Evolutionary conservation across 2,329 filamentous ascomycete genomes (phyloP), one percentile per base, ranked within the genome.

Genomic region (Sporothrix dimorphospora): DNA sequence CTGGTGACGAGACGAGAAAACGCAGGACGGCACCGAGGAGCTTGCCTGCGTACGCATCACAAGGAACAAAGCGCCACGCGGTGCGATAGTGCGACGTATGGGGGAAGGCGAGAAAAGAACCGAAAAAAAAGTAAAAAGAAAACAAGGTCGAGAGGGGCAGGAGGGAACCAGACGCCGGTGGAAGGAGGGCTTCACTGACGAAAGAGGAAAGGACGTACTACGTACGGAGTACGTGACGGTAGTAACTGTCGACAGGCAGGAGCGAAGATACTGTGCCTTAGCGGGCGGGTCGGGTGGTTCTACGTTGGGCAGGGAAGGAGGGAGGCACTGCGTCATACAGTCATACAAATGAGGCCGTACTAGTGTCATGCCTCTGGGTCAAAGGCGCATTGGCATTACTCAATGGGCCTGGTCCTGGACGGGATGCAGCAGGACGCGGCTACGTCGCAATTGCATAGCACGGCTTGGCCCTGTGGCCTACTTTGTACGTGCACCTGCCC

Each of bases 321-420:
- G n/a, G 61, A 16, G 11, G 61, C 19, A 51, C 65, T 67, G 66
- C 66, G 49, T 69, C 66, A 55, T 69, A 42, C 49, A 69, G 45
- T 45, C 59, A 24, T 63, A 7, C 34, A 57, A 42, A 55, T 5
- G 47, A 42, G 66, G 30, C 30, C 30, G 9, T 40, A 38, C 47
- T 55, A 69, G 66, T 45, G 66, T 27, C 65, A 68, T 42, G 34
- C 45, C 21, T 68, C 47, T 69, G 66, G 49, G n/a, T 49, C 65
- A 30, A 24, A 45, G n/a, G n/a, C 2, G 30, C 27, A 53, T 68
- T 53, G 45, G 65, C 66, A 69, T 57, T 55, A 69, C 47, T 69
- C 49, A 55, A 69, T 69, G 34, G 49, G 65, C 11, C n/a, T 38
- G 30, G 65, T 5, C 30, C 45, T 49, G 63, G 24, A 24, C 14